Evolutionary conservation across 805 yeast species (phyloP).

Genomic region (Lipomyces lipofer): DNA sequence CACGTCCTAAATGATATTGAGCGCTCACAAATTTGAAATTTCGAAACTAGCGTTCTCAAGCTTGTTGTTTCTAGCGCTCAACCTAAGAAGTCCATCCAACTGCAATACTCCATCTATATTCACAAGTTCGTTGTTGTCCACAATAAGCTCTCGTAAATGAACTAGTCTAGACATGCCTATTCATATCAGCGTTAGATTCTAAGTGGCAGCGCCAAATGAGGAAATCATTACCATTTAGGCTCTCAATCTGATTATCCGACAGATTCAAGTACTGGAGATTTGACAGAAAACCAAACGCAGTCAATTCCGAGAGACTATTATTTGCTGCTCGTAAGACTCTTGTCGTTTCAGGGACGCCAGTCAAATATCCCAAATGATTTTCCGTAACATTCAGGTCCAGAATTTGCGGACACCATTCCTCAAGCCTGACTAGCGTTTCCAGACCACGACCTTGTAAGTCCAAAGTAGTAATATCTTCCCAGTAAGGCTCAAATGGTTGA

Average conservation of each 20-base stretch:
- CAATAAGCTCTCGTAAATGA: constrained; percentile 47
- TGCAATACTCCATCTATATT: constrained; percentile 44
- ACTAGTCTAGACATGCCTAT: constrained; percentile 39
- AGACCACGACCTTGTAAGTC: constrained; percentile 41
- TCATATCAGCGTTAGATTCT: no score
- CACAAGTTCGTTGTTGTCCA: constrained; percentile 45
- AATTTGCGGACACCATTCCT: constrained; percentile 47
- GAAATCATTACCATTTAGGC: constrained; percentile 36
- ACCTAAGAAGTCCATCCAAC: constrained; percentile 39
- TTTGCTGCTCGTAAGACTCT: constrained; percentile 43
- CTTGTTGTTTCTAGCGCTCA: constrained; percentile 35
- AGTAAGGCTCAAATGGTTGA: constrained; percentile 41
- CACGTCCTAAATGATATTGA: not conserved
- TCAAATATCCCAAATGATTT: constrained; percentile 46
- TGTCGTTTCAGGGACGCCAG: constrained; percentile 48
- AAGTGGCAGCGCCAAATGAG: no score
- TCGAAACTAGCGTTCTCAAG: constrained; percentile 32
- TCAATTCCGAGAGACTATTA: constrained; percentile 46
- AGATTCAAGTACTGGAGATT: constrained; percentile 48
- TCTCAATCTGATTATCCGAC: constrained; percentile 43
- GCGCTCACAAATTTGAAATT: constrained; percentile 27
- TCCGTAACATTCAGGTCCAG: constrained; percentile 43
- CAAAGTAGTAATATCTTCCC: constrained; percentile 46
- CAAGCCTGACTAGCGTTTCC: constrained; percentile 46
- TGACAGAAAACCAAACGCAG: constrained; percentile 46